These are phyloP conservation scores for Maudiozyma barnettii DNA, from an alignment of 805 yeast species.

Conservation along the genomic window DNA sequence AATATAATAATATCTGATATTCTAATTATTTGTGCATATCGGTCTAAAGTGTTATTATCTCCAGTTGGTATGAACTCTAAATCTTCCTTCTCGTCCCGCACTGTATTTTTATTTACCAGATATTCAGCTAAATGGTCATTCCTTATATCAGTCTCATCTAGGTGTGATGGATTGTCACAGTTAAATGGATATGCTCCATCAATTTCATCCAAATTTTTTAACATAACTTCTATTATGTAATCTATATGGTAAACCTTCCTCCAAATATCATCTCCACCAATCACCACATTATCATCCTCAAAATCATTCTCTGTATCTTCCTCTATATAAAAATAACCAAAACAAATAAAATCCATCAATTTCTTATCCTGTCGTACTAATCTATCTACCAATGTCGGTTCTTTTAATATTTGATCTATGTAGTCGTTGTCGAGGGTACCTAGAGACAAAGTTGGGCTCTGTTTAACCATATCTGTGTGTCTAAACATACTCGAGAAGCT, in stretches of 20 bases:
- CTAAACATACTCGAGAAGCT: constrained; percentile 3
- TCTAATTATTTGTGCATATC: constrained; percentile 19
- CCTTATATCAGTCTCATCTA: neutral
- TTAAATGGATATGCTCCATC: neutral
- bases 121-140: neutral
- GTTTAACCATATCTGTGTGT: neutral
- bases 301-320: neutral
- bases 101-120: neutral
- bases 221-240: constrained; percentile 23
- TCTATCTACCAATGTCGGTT: constrained; percentile 31
- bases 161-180: neutral
- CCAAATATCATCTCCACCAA: neutral
- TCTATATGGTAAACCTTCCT: constrained; percentile 22
- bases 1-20: constrained; percentile 75
- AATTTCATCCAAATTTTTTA: constrained; percentile 19
- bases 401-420: constrained; percentile 31
- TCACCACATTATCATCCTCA: too few relatives aligned
- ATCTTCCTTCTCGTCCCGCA: neutral
- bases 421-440: constrained; percentile 12
- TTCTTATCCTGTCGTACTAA: constrained; percentile 32
- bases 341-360: constrained; percentile 41
- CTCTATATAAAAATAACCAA: constrained; percentile 32
- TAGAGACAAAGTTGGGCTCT: too few relatives aligned
- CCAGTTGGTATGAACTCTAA: neutral
- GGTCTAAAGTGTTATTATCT: constrained; percentile 2